Evolutionary conservation across 1,139 yeast species (phyloP).

Genomic region (Geotrichum cucujoidarum): DNA sequence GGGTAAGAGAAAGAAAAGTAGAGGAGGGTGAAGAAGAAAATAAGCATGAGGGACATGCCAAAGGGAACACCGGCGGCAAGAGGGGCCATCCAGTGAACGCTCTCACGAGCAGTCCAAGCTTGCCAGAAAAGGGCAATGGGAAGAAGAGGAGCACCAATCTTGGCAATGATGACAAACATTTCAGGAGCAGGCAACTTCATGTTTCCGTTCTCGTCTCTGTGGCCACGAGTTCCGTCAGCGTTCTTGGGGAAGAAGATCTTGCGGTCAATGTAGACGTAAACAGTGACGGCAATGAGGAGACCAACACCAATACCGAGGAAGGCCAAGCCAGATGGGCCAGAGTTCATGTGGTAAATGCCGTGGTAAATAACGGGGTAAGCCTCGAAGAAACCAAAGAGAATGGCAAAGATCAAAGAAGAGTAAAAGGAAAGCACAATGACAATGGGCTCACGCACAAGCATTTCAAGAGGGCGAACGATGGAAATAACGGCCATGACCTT

Average conservation of each 20-base stretch:
- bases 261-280: constrained; percentile 34
- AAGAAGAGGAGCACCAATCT: constrained; percentile 49
- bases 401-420: constrained; percentile 19
- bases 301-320: constrained; percentile 29
- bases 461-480: constrained; percentile 16
- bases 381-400: constrained; percentile 26
- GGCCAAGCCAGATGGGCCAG: constrained; percentile 13
- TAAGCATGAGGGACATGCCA: constrained; percentile 67
- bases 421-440: constrained; percentile 23
- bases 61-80: constrained; percentile 70
- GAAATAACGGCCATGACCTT: constrained; percentile 39
- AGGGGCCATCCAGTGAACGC: constrained; percentile 75
- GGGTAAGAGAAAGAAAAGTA: constrained; percentile 71
- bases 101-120: constrained; percentile 64
- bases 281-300: constrained; percentile 24
- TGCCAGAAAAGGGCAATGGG: constrained; percentile 75
- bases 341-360: constrained; percentile 16
- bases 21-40: constrained; percentile 64
- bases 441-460: constrained; percentile 18
- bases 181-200: constrained; percentile 15
- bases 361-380: constrained; percentile 27
- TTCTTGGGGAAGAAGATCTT: constrained; percentile 31
- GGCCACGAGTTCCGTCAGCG: constrained; percentile 19
- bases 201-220: constrained; percentile 16
- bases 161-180: constrained; percentile 36